Base-by-base conservation (phyloP, 1,284 basidiomycete genomes). In the Wallemia mellicola region DNA sequence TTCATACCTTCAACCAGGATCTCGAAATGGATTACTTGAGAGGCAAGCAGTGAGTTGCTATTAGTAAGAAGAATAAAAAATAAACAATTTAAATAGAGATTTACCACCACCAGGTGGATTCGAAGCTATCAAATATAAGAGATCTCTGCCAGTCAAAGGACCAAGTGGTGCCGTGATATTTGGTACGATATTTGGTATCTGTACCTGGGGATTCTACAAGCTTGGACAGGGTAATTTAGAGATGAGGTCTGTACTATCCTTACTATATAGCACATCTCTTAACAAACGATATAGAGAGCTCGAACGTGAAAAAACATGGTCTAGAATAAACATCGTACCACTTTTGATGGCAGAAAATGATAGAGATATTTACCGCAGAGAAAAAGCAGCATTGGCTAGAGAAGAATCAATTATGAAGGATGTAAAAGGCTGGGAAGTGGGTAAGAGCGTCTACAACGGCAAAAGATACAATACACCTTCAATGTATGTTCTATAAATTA, bases 381-480 rank as follows among this genome's bases (percentile, higher is more conserved):
- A 81, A 66, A 76, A 82, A 66, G 88, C 87, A n/a, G 79, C 81
- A 58, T 58, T 83, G 61, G 81, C 74, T 58, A 73, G 88, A 60
- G 92, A 98, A 72, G 78, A 77, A 72, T 82, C 81, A 73, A 87
- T 96, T 67, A 98, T 98, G 91, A 86, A 86, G 73, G 85, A 89
- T 67, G 88, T 95, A 38, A 77, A 77, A 60, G 86, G 80, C 60
- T 98, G 92, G 92, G 81, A 87, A 48, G 14, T 22, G 5, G 38
- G 38, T 22, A 11, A 48, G 38, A 15, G 14, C 38, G 38, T 48
- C 14, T 48, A 48, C 38, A 48, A 48, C 19, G 38, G 38, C 38
- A 48, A 48, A n/a, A 48, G 38, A n/a, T 48, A 48, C 22, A 48
- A 48, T n/a, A 48, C 38, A n/a, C 38, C 38, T 17, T 48, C 38